phyloP scores from a whole-genome alignment of 768 basidiomycete genomes.

The Albatrellus ellisii region DNA sequence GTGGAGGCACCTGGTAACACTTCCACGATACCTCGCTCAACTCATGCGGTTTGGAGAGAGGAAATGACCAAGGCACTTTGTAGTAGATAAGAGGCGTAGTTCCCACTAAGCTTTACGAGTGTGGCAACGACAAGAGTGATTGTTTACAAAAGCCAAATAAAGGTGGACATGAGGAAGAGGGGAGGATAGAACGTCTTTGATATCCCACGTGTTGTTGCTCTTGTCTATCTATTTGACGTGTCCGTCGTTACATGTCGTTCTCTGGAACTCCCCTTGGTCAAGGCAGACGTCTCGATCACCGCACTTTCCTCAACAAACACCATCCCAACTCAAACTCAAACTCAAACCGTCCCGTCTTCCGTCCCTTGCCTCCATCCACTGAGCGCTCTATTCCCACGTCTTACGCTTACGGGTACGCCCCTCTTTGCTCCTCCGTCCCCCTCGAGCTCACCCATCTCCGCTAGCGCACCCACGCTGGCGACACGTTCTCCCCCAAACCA shows the following conservation, averaged over 20 bases:
- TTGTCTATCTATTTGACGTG: no score
- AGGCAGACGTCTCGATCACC: conserved; percentile 78
- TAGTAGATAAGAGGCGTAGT: no score
- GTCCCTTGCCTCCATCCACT: conserved; percentile 16
- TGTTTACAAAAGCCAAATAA: no score
- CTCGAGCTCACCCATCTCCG: conserved; percentile 13
- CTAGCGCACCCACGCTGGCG: conserved; percentile 41
- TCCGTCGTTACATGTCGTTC: conserved; percentile 59
- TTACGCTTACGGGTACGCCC: conserved; percentile 57
- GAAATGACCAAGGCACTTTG: no score
- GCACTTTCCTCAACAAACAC: conserved; percentile 58
- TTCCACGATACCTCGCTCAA: no score
- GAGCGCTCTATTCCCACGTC: conserved; percentile 36
- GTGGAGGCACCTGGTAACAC: no score
- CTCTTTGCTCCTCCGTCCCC: conserved; percentile 14
- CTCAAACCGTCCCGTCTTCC: conserved; percentile 18
- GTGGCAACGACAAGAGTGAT: no score
- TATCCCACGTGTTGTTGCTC: no score
- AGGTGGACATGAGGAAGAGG: no score
- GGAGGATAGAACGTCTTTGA: no score
- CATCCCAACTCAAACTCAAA: conserved; percentile 22
- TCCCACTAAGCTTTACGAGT: no score
- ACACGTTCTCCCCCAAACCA: conserved; percentile 50
- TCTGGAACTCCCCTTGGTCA: conserved; percentile 71
- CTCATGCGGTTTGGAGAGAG: no score